Evolutionary conservation across 1,284 basidiomycete species (phyloP).

Genomic region (Farysia itapuensis): DNA sequence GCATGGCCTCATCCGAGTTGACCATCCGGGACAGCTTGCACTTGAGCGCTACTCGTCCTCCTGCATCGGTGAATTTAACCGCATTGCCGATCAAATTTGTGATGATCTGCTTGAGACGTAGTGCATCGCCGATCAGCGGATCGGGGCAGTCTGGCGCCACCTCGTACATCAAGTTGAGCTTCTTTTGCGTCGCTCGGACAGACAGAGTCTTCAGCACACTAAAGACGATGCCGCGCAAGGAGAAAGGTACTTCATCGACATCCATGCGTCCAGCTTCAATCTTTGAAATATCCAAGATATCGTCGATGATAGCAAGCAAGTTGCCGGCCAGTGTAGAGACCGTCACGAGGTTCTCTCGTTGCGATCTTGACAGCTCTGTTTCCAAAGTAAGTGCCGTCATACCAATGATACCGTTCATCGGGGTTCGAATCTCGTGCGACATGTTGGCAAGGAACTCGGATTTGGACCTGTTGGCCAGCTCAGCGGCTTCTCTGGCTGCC

Average conservation of each 20-base stretch:
- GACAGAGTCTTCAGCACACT: constrained; percentile 97
- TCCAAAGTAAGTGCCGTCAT: constrained; percentile 99
- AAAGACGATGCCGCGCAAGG: constrained; percentile 93
- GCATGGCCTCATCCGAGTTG: constrained; percentile 76
- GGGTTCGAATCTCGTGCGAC: constrained; percentile 60
- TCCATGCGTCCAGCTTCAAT: constrained; percentile 96
- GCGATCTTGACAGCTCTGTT: constrained; percentile 81
- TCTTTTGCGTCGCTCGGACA: constrained; percentile 95
- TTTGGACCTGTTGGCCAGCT: constrained; percentile 87
- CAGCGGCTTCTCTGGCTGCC: constrained; percentile 93
- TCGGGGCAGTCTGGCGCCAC: constrained; percentile 95
- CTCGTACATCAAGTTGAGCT: constrained; percentile 94
- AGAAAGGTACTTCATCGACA: constrained; percentile 97
- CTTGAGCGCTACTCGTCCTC: constrained; percentile 88
- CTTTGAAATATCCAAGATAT: constrained; percentile 60
- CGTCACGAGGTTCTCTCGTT: constrained; percentile 90
- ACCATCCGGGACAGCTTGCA: constrained; percentile 70
- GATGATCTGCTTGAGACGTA: constrained; percentile 66
- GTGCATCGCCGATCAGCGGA: constrained; percentile 92
- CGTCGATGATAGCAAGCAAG: constrained; percentile 83
- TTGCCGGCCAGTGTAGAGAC: constrained; percentile 94
- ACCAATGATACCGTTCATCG: constrained; percentile 80
- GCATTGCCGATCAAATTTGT: constrained; percentile 56
- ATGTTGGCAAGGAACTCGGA: constrained; percentile 74
- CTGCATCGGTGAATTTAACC: constrained; percentile 74